Evolutionary conservation across 2,329 filamentous ascomycete species (phyloP).

Genomic region (Aspergillus spinulosporus): DNA sequence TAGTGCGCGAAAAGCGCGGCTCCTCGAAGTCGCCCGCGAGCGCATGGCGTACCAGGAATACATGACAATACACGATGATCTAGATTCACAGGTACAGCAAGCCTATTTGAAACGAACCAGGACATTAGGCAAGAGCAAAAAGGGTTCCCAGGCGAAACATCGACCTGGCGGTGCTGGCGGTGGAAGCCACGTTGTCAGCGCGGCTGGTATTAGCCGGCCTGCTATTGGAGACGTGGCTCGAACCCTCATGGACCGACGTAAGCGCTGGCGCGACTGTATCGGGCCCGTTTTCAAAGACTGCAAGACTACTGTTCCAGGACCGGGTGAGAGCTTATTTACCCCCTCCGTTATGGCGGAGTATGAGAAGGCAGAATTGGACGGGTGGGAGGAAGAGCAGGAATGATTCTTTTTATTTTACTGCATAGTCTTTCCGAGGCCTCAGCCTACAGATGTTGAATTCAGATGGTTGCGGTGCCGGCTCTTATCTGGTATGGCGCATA

Average conservation of each 20-base stretch:
- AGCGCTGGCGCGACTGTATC: conserved; percentile 87
- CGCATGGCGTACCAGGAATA: conserved; percentile 97
- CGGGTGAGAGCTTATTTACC: conserved; percentile 72
- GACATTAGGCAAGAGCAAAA: conserved; percentile 91
- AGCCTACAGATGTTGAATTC: neutral
- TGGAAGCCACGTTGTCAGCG: conserved; percentile 57
- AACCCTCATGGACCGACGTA: conserved; percentile 86
- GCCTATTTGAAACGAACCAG: conserved; percentile 95
- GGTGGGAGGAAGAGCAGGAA: conserved; percentile 78
- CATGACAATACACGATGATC: conserved; percentile 91
- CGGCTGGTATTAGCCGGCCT: conserved; percentile 50
- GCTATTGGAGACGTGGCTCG: conserved; percentile 85
- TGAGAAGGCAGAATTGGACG: conserved; percentile 73
- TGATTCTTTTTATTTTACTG: conserved; percentile 33
- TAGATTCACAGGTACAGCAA: conserved; percentile 90
- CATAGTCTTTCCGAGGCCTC: conserved; percentile 3
- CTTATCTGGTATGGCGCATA: conserved; percentile 17
- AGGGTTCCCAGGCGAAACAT: conserved; percentile 66
- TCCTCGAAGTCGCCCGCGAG: conserved; percentile 85
- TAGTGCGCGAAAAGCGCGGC: conserved; percentile 81
- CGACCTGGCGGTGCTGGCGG: conserved; percentile 68
- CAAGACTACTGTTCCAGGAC: conserved; percentile 69
- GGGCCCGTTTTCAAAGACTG: conserved; percentile 87
- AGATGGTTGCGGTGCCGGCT: neutral
- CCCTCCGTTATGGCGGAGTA: conserved; percentile 69